A percentile compares a stretch with the other conserved stretches of the same genome.
Evolutionary conservation across 768 basidiomycete species (phyloP).

Genomic region (Serendipita vermifera): DNA sequence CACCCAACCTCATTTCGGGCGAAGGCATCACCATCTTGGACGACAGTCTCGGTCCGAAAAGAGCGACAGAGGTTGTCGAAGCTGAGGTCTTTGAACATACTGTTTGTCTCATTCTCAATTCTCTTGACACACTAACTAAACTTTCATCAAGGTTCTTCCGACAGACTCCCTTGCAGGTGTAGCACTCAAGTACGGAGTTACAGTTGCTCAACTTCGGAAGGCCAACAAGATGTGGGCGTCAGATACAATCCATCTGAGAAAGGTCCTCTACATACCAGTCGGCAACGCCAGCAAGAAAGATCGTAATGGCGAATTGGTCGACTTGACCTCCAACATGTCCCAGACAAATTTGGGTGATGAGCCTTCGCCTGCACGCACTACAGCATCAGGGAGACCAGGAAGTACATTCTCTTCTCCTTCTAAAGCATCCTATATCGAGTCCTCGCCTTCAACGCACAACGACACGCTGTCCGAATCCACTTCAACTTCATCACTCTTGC

Average conservation of each 20-base stretch:
- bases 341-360: no score
- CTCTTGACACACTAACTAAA: not conserved
- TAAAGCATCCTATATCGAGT: no score
- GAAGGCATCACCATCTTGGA: not conserved
- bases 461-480: not conserved
- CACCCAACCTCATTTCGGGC: not conserved
- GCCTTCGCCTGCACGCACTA: no score
- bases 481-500: not conserved
- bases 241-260: constrained; percentile 81
- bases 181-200: constrained; percentile 78
- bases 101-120: not conserved
- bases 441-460: not conserved
- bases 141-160: constrained; percentile 38
- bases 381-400: no score
- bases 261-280: constrained; percentile 62
- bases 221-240: constrained; percentile 91
- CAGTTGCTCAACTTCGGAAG: constrained; percentile 66
- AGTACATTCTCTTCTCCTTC: not conserved
- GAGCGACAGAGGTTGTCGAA: not conserved
- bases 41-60: not conserved
- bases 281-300: not conserved
- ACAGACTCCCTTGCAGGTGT: constrained; percentile 78
- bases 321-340: not conserved
- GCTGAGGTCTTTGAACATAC: constrained; percentile 4
- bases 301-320: not conserved